phyloP scores from a whole-genome alignment of 169 alveolate species.

The Plasmodium relictum region DNA sequence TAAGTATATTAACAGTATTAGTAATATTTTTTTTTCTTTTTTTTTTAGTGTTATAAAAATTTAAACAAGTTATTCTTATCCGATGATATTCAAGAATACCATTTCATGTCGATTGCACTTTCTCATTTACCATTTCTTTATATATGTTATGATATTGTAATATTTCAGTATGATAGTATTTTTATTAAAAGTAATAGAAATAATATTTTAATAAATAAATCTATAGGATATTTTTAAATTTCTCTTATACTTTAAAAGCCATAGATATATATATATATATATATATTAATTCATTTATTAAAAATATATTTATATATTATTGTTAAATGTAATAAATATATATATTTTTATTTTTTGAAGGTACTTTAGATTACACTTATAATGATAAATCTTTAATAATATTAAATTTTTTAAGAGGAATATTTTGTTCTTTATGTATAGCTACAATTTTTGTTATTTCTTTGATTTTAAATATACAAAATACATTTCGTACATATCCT shows the following conservation, averaged over 20 bases:
- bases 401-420: constrained; percentile 61
- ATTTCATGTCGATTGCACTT: constrained; percentile 71
- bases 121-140: constrained; percentile 75
- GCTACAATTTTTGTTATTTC: constrained; percentile 67
- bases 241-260: too few relatives aligned
- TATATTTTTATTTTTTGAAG: constrained; percentile 17
- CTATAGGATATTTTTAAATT: background rate
- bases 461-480: constrained; percentile 48
- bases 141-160: constrained; percentile 67
- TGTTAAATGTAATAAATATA: background rate
- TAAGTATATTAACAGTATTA: too few relatives aligned
- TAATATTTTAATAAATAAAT: background rate
- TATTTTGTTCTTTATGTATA: constrained; percentile 58
- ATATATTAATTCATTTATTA: background rate
- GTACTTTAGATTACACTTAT: constrained; percentile 59
- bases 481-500: constrained; percentile 61
- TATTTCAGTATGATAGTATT: constrained; percentile 73
- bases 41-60: constrained; percentile 57
- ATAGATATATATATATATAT: constrained; percentile 2
- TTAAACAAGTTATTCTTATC: constrained; percentile 56
- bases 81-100: constrained; percentile 69
- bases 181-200: constrained; percentile 62
- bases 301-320: background rate
- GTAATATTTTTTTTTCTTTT: background rate
- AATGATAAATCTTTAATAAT: constrained; percentile 60